phyloP scores from a whole-genome alignment of 2,329 filamentous ascomycete species.

The Fusarium nurragi region DNA sequence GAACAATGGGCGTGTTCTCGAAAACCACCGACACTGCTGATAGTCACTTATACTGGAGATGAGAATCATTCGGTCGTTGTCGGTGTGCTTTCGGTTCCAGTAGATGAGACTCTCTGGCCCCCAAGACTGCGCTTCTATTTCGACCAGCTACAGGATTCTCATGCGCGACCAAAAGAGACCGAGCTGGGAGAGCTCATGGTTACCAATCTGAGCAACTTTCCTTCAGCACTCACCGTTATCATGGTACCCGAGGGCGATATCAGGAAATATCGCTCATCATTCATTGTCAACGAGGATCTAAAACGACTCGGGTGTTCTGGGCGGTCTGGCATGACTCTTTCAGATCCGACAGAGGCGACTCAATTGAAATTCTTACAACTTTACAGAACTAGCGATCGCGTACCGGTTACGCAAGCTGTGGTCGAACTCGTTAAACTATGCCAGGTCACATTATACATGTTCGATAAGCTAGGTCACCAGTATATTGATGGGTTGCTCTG shows the following conservation, averaged over 20 bases:
- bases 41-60: conserved; percentile 93
- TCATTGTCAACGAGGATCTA: conserved; percentile 93
- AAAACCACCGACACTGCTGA: conserved; percentile 87
- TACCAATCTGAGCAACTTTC: conserved; percentile 91
- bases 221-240: conserved; percentile 92
- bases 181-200: conserved; percentile 87
- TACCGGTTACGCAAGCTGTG: conserved; percentile 80
- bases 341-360: conserved; percentile 80
- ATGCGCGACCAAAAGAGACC: conserved; percentile 85
- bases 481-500: conserved; percentile 94
- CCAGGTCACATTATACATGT: conserved; percentile 87
- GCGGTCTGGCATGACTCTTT: conserved; percentile 82
- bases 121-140: conserved; percentile 83
- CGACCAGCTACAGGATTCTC: conserved; percentile 83
- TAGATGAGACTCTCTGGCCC: conserved; percentile 83
- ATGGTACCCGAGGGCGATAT: conserved; percentile 88
- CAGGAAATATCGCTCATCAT: conserved; percentile 79
- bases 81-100: conserved; percentile 82
- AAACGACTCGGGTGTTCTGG: conserved; percentile 94
- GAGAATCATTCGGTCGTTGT: conserved; percentile 79
- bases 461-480: conserved; percentile 84
- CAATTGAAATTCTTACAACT: conserved; percentile 91
- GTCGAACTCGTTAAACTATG: conserved; percentile 91
- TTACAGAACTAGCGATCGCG: conserved; percentile 86
- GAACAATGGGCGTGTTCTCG: conserved; percentile 98